Conservation (phyloP, 106 monocot species). For the Apostasia shenzhenica region DNA sequence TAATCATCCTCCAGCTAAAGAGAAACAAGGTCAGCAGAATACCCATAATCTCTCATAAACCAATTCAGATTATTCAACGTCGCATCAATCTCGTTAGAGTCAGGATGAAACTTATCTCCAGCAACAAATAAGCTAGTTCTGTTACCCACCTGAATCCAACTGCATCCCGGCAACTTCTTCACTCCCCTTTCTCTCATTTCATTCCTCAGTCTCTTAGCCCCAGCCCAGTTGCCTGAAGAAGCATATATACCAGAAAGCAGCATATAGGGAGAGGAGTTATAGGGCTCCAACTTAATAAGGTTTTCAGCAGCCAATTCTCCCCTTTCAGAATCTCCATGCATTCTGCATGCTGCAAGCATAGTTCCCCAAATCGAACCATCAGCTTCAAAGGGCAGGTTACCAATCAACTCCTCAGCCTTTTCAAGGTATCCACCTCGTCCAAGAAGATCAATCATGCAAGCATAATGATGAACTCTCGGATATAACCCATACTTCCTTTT, state of each 20-base stretch:
- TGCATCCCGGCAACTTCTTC: constrained; percentile 58
- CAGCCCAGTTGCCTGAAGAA: constrained; percentile 43
- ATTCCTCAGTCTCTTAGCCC: constrained; percentile 35
- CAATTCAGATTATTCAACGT: constrained; percentile 22
- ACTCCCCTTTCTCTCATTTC: constrained; percentile 44
- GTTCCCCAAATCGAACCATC: constrained; percentile 66
- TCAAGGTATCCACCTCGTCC: constrained; percentile 49
- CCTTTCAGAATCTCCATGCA: constrained; percentile 34
- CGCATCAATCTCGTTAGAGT: constrained; percentile 26
- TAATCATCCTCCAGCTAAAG: constrained; percentile 18
- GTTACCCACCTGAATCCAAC: constrained; percentile 61
- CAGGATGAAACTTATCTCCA: constrained; percentile 49
- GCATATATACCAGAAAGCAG: constrained; percentile 53
- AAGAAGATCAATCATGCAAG: constrained; percentile 68
- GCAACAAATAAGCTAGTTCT: constrained; percentile 48
- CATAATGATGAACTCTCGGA: constrained; percentile 61
- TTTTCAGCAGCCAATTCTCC: constrained; percentile 40
- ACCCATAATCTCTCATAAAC: constrained; percentile 31
- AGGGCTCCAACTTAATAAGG: constrained; percentile 54
- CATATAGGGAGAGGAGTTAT: constrained; percentile 49
- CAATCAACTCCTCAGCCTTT: constrained; percentile 55
- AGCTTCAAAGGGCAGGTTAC: constrained; percentile 34
- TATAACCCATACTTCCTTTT: constrained; percentile 21
- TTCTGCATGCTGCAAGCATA: constrained; percentile 47
- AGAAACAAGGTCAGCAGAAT: constrained; percentile 16